A percentile compares a stretch with the other conserved stretches of the same genome.
phyloP scores from a whole-genome alignment of 768 basidiomycete genomes.

The Suillus subaureus region DNA sequence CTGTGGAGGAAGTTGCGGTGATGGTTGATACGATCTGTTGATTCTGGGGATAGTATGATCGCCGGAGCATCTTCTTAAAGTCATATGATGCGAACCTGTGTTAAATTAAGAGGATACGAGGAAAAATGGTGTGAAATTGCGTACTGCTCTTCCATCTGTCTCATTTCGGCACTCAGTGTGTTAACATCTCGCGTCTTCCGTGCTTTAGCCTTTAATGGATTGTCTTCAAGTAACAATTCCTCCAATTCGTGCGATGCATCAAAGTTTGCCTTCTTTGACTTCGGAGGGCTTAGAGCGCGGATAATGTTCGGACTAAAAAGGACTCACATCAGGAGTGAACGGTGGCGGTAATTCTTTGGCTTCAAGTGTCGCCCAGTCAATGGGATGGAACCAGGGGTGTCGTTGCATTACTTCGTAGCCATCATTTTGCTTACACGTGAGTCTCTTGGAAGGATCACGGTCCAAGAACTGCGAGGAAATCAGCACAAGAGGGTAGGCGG shows the following conservation, averaged over 20 bases:
- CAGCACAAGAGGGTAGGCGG: slow-evolving; percentile 14
- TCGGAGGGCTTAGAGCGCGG: slow-evolving; percentile 5
- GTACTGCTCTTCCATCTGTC: slow-evolving; percentile 98
- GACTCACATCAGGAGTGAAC: slow-evolving; percentile 81
- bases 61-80: slow-evolving; percentile 88
- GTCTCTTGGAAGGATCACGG: slow-evolving; percentile 75
- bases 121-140: slow-evolving; percentile 26
- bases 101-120: slow-evolving; percentile 9
- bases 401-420: slow-evolving; percentile 77
- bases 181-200: slow-evolving; percentile 86
- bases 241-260: slow-evolving; percentile 98
- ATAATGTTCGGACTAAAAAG: slow-evolving; percentile 1
- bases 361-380: slow-evolving; percentile 89
- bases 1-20: slow-evolving; percentile 76
- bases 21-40: slow-evolving; percentile 62
- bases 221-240: slow-evolving; percentile 93
- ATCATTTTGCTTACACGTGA: slow-evolving; percentile 83
- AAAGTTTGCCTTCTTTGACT: slow-evolving; percentile 99
- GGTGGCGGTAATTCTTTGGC: slow-evolving; percentile 74
- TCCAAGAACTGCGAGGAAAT: slow-evolving; percentile 71
- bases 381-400: slow-evolving; percentile 85
- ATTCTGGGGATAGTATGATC: slow-evolving; percentile 88
- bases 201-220: slow-evolving; percentile 92
- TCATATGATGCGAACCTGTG: slow-evolving; percentile 88
- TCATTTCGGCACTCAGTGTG: slow-evolving; percentile 86